phyloP scores from a whole-genome alignment of 1,139 yeast species.

The Williopsis jadinii region DNA sequence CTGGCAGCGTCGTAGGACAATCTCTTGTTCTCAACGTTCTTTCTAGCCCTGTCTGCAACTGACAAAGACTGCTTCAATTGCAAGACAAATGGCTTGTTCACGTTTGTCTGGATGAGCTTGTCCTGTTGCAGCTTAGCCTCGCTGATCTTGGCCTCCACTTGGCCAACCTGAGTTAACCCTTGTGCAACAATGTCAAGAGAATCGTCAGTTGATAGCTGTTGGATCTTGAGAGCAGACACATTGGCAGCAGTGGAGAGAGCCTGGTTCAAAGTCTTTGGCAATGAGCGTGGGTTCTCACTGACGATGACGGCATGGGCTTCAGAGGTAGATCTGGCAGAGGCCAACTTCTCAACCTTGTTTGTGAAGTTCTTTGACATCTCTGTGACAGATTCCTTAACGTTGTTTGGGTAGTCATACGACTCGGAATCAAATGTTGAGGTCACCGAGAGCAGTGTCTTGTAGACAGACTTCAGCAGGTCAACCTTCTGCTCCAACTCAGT shows the following conservation, averaged over 20 bases:
- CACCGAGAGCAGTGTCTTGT: conserved; percentile 65
- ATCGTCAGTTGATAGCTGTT: conserved; percentile 28
- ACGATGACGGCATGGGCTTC: conserved; percentile 79
- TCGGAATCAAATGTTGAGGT: conserved; percentile 69
- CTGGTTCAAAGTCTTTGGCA: conserved; percentile 81
- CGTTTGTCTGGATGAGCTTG: conserved; percentile 58
- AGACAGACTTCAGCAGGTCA: conserved; percentile 67
- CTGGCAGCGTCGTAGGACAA: conserved; percentile 77
- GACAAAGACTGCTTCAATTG: conserved; percentile 58
- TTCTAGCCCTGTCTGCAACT: conserved; percentile 66
- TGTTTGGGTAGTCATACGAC: conserved; percentile 82
- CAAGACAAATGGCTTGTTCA: conserved; percentile 61
- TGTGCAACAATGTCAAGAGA: conserved; percentile 37
- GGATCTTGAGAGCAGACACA: conserved; percentile 38
- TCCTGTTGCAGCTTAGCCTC: conserved; percentile 84
- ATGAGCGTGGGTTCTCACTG: conserved; percentile 46
- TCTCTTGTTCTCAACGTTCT: conserved; percentile 72
- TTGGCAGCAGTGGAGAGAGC: conserved; percentile 75
- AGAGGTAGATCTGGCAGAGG: conserved; percentile 70
- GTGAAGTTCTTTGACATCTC: conserved; percentile 68
- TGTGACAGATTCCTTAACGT: conserved; percentile 63
- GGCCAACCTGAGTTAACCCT: conserved; percentile 43
- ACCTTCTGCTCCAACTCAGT: conserved; percentile 67
- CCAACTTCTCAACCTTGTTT: conserved; percentile 58
- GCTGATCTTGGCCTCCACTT: conserved; percentile 62